Evolutionary conservation across 2,329 filamentous ascomycete genomes (phyloP).

Genomic region (Penicillium expansum): DNA sequence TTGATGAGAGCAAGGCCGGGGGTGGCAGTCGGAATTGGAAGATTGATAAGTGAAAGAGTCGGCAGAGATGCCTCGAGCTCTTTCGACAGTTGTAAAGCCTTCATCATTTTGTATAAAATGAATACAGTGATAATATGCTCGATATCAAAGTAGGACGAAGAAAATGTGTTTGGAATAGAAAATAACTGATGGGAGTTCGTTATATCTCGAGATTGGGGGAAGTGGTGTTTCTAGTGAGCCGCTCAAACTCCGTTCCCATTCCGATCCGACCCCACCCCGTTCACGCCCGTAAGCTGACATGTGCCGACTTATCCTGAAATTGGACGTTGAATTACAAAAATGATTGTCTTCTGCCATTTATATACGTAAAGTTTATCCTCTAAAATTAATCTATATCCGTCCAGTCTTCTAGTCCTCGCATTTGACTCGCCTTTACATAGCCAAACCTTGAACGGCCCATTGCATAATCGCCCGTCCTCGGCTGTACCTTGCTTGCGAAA

Average conservation of each 20-base stretch:
- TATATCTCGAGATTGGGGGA: background rate
- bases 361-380: no score
- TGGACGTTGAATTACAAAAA: background rate
- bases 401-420: background rate
- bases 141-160: background rate
- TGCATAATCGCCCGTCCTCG: no score
- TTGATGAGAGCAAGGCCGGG: constrained; percentile 26
- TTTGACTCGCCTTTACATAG: background rate
- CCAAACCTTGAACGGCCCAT: background rate
- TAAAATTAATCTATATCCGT: background rate
- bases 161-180: background rate
- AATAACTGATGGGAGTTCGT: background rate
- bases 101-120: background rate
- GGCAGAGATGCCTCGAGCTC: background rate
- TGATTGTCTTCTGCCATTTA: background rate
- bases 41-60: background rate
- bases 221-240: background rate
- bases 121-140: background rate
- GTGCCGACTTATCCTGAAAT: background rate
- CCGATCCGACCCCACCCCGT: background rate
- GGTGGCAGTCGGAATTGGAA: constrained; percentile 18
- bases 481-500: background rate
- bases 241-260: background rate
- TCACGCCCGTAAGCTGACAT: background rate
- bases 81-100: background rate